These are phyloP conservation scores for Pseudocercospora vitis DNA, from an alignment of 2,329 filamentous ascomycete genomes.

Conservation along the genomic window DNA sequence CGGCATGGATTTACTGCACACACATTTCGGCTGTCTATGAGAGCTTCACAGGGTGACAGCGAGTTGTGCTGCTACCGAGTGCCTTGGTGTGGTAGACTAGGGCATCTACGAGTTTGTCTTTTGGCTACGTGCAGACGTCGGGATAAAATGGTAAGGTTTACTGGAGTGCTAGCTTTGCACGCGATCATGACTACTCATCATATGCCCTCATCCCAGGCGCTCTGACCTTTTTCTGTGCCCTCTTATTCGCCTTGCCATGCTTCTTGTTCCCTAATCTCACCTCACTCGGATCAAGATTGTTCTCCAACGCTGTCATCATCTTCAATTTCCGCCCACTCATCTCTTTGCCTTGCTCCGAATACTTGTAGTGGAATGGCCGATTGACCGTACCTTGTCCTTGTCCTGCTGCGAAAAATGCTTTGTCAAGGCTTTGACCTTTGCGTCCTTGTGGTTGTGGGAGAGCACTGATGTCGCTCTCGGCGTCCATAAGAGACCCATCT, in stretches of 20 bases:
- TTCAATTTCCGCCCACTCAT: slow-evolving; percentile 81
- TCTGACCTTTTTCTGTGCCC: slow-evolving; percentile 39
- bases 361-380: slow-evolving; percentile 87
- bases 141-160: too few relatives aligned
- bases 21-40: too few relatives aligned
- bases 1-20: too few relatives aligned
- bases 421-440: slow-evolving; percentile 78
- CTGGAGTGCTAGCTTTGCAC: too few relatives aligned
- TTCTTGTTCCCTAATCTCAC: slow-evolving; percentile 71
- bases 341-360: slow-evolving; percentile 80
- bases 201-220: slow-evolving; percentile 22
- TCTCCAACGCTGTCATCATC: slow-evolving; percentile 78
- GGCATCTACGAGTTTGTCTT: too few relatives aligned
- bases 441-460: slow-evolving; percentile 54
- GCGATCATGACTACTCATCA: slow-evolving; percentile 27
- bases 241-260: slow-evolving; percentile 82
- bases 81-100: too few relatives aligned
- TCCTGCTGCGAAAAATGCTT: slow-evolving; percentile 77
- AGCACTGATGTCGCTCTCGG: slow-evolving; percentile 50
- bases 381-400: slow-evolving; percentile 64
- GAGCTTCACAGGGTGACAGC: too few relatives aligned
- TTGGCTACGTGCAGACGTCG: too few relatives aligned
- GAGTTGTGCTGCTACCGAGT: too few relatives aligned
- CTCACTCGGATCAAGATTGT: slow-evolving; percentile 79
- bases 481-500: slow-evolving; percentile 44